Percentiles rank a stretch among this genome's conserved stretches.
These are phyloP conservation scores for Limtongia smithiae DNA, from an alignment of 805 yeast genomes.

Conservation along the genomic window DNA sequence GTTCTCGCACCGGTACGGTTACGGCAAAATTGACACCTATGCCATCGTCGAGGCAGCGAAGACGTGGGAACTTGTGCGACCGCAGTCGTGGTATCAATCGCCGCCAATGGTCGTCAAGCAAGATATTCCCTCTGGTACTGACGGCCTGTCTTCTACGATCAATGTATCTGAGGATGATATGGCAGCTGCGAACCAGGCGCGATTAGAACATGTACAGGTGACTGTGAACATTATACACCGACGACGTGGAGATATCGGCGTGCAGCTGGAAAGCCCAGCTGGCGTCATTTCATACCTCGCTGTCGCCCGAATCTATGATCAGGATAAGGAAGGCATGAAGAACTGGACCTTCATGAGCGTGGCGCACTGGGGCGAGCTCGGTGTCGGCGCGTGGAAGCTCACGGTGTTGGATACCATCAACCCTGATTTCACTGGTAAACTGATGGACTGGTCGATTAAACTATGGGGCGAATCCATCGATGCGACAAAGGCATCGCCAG, in stretches of 20 bases:
- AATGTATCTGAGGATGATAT: slow-evolving; percentile 50
- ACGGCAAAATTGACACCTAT: slow-evolving; percentile 85
- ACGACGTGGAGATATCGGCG: slow-evolving; percentile 65
- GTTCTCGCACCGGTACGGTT: slow-evolving; percentile 86
- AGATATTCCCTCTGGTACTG: slow-evolving; percentile 31
- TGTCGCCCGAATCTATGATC: slow-evolving; percentile 59
- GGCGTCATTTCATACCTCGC: slow-evolving; percentile 76
- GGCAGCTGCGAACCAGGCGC: slow-evolving; percentile 55
- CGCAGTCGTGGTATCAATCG: slow-evolving; percentile 76
- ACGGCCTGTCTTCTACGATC: slow-evolving; percentile 40
- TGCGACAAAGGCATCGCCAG: slow-evolving; percentile 56
- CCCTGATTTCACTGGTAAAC: slow-evolving; percentile 31
- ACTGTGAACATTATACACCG: slow-evolving; percentile 65
- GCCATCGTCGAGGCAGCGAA: slow-evolving; percentile 67
- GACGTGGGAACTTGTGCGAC: slow-evolving; percentile 80
- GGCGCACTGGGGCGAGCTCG: slow-evolving; percentile 94
- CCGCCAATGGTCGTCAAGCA: slow-evolving; percentile 41
- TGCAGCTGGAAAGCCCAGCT: slow-evolving; percentile 66
- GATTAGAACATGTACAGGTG: slow-evolving; percentile 82
- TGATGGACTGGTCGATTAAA: slow-evolving; percentile 70
- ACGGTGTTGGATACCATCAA: slow-evolving; percentile 47
- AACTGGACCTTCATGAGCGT: slow-evolving; percentile 95
- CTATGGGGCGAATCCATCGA: slow-evolving; percentile 79
- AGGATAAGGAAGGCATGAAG: slow-evolving; percentile 53
- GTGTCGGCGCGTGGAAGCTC: slow-evolving; percentile 78